phyloP scores from a whole-genome alignment of 345 rosid species.

The Clarkia xantiana region DNA sequence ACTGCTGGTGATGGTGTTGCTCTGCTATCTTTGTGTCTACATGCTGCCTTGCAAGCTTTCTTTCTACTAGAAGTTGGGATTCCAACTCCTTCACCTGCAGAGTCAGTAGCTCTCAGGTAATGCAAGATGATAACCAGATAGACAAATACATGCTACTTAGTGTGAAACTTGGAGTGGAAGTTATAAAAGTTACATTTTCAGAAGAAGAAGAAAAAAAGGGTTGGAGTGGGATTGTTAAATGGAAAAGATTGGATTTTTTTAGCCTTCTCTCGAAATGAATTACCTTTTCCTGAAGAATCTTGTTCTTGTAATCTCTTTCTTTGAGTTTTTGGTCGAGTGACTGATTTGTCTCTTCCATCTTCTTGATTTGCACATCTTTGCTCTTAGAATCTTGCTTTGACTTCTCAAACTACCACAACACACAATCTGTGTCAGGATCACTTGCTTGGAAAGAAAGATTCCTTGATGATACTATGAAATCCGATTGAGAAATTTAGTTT shows the following conservation, averaged over 20 bases:
- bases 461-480: too few species aligned
- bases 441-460: too few species aligned
- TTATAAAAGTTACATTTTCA: too few species aligned
- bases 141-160: too few species aligned
- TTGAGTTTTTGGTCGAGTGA: conserved; percentile 59
- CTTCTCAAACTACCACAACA: conserved; percentile 45
- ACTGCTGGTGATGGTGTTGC: conserved; percentile 37
- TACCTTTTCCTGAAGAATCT: conserved; percentile 81
- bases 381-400: conserved; percentile 70
- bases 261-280: too few species aligned
- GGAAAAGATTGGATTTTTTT: too few species aligned
- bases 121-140: not conserved
- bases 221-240: too few species aligned
- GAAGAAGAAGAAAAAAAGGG: too few species aligned
- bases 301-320: conserved; percentile 66
- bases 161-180: too few species aligned
- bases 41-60: conserved; percentile 91
- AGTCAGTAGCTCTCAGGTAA: not conserved
- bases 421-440: too few species aligned
- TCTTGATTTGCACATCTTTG: conserved; percentile 74
- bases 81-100: conserved; percentile 80
- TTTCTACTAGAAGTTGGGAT: conserved; percentile 74
- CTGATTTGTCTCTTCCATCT: conserved; percentile 66
- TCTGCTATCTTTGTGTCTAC: conserved; percentile 84
- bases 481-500: not conserved